Base-by-base conservation (phyloP, 768 basidiomycete genomes). In the Naematelia encephala region DNA sequence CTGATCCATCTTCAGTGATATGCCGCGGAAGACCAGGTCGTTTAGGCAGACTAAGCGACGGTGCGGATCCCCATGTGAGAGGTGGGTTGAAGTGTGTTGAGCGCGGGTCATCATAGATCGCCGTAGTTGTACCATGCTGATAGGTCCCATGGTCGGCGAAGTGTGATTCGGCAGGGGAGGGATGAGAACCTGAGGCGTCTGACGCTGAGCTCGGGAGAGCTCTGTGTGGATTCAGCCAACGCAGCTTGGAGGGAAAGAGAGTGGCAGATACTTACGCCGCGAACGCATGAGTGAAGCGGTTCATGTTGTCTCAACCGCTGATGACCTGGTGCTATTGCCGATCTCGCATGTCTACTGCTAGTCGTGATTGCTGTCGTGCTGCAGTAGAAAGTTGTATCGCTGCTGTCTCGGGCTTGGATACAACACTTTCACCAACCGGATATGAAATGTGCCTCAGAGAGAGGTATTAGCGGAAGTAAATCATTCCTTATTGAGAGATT, bases 281-380 rank as follows among this genome's bases (percentile, higher is more conserved):
- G 54, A 68, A 64, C 22, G 66, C 66, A 28, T 64, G 58, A 14
- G 66, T 64, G 25, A 67, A 59, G 16, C 62, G 57, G 57, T 67
- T 67, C 66, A 67, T 67, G 51, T 23, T 28, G 11, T 28, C 51
- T 42, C 16, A 5, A 19, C 28, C 50, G 12, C 21, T 28, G 51
- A 13, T 5, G 19, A 16, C 12, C 51, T 34, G 29, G n/a, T 52
- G 51, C 27, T 39, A 52, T 34, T 28, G 34, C n/a, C n/a, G n/a
- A n/a, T n/a, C n/a, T n/a, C 34, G 34, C 34, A 39, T 39, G 34
- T 16, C 8, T 39, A 16, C 16, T 39, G 34, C 34, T 39, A 16
- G 8, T 39, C 34, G 34, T 8, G 8, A n/a, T n/a, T n/a, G n/a
- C n/a, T n/a, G n/a, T n/a, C n/a, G n/a, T n/a, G n/a, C n/a, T n/a